These are phyloP conservation scores for Aspergillus ruber DNA, from an alignment of 2,329 filamentous ascomycete species.

Conservation along the genomic window DNA sequence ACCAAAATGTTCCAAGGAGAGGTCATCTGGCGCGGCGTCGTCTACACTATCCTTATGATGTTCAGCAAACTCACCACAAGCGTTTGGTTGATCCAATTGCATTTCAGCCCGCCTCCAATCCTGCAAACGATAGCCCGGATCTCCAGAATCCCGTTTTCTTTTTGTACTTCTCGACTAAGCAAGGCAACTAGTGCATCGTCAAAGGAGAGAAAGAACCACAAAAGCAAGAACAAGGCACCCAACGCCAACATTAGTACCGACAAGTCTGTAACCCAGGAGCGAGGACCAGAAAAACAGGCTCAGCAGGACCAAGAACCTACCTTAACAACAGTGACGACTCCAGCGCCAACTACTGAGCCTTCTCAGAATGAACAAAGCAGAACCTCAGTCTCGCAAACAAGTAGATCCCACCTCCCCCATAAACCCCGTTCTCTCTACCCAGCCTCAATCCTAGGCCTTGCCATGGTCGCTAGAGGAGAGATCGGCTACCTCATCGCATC, in stretches of 20 bases:
- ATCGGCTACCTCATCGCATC: conserved; percentile 72
- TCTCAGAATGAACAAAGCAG: conserved; percentile 11
- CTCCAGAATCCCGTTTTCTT: conserved; percentile 1
- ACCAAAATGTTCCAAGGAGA: conserved; percentile 58
- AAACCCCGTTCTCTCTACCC: conserved; percentile 62
- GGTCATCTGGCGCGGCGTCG: conserved; percentile 65
- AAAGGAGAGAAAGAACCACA: not conserved
- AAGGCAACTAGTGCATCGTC: not conserved
- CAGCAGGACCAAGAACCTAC: not conserved
- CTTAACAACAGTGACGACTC: not conserved
- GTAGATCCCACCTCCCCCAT: conserved; percentile 18
- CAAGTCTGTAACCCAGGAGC: not conserved
- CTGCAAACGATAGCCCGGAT: conserved; percentile 4
- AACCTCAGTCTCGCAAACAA: conserved; percentile 1
- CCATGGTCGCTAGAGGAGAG: conserved; percentile 73
- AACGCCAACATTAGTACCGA: not conserved
- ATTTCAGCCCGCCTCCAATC: conserved; percentile 7
- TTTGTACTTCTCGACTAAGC: conserved; percentile 1
- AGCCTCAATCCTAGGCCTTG: conserved; percentile 57
- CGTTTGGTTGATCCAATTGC: conserved; percentile 48
- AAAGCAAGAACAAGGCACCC: not conserved
- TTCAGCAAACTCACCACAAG: conserved; percentile 57
- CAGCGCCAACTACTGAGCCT: not conserved
- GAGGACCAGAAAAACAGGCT: not conserved
- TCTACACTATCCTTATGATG: conserved; percentile 67